Base-by-base conservation (phyloP, 768 basidiomycete species). In the Gloeostereum incarnatum region DNA sequence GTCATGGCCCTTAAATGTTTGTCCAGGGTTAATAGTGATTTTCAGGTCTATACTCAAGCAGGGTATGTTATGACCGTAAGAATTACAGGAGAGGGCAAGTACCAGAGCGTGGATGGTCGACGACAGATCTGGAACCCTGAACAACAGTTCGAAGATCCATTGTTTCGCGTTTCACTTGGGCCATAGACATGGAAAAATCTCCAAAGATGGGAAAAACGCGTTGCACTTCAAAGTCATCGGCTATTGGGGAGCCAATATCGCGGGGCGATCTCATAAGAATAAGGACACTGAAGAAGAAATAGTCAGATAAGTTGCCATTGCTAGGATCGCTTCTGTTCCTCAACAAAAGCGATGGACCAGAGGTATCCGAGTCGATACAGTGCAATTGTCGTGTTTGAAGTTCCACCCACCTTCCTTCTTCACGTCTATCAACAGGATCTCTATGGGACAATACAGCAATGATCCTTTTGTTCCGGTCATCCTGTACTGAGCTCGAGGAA, bases 171-270 rank as follows among this genome's bases (percentile, higher is more conserved):
- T 58, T 62, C 27, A 68, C 61, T 49, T 84, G 81, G 1, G 76
- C 68, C 57, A 82, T 73, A 6, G 61, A 53, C 26, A 83, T 63
- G 4, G 65, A 57, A 47, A 82, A 74, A 23, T 62, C 56, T 7
- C 64, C 66, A 37, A 70, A 66, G 22, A 86, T 70, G 3, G 79
- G 78, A n/a, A 73, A 66, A 2, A 71, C 61, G 35, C 63, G 66
- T 41, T 75, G 61, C 6, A 76, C 57, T 14, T 67, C 57, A 25
- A 72, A 58, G 18, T 59, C 61, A 14, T 59, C 57, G 20, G 49
- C 36, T 10, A 49, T 33, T 29, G 43, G 35, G 20, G 35, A 39
- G 13, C 36, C 42, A 6, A 36, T 39, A 22, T 49, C n/a, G 35
- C 23, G 52, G 27, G 36, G 57, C 66, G 35, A 52, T 55, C 43